These are phyloP conservation scores for Wallemia hederae DNA, from an alignment of 1,284 basidiomycete species.

Conservation along the genomic window DNA sequence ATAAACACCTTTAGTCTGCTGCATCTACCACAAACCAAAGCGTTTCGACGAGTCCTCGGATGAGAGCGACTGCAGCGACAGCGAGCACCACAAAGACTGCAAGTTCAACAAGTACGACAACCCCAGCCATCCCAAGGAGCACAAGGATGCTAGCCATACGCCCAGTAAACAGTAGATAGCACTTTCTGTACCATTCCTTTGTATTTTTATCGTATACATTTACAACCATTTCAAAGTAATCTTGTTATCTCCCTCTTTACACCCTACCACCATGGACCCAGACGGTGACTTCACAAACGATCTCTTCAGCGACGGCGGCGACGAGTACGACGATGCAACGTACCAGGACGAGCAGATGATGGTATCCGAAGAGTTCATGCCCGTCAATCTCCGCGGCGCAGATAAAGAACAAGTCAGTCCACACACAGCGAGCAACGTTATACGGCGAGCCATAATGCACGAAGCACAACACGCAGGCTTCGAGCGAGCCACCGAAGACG, in stretches of 20 bases:
- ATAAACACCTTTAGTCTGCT: neutral
- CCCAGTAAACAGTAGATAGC: too few relatives aligned
- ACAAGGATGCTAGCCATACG: too few relatives aligned
- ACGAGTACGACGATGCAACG: neutral
- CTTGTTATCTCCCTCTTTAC: neutral
- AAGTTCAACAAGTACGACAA: neutral
- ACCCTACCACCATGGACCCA: neutral
- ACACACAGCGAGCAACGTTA: neutral
- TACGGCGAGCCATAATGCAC: neutral
- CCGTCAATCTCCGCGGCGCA: neutral
- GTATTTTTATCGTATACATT: too few relatives aligned
- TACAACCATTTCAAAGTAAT: neutral
- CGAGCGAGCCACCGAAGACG: neutral
- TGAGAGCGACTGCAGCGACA: neutral
- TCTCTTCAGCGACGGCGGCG: neutral
- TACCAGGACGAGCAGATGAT: neutral
- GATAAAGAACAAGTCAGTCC: neutral
- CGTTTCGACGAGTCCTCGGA: neutral
- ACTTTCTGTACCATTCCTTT: too few relatives aligned
- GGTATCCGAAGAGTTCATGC: too few relatives aligned
- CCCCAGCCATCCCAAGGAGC: neutral
- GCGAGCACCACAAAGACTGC: neutral
- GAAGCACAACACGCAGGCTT: neutral
- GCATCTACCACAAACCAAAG: constrained; percentile 1
- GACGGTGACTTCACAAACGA: neutral